Evolutionary conservation across 148 eudicot genomes (phyloP).

Genomic region (Diospyros kaki): DNA sequence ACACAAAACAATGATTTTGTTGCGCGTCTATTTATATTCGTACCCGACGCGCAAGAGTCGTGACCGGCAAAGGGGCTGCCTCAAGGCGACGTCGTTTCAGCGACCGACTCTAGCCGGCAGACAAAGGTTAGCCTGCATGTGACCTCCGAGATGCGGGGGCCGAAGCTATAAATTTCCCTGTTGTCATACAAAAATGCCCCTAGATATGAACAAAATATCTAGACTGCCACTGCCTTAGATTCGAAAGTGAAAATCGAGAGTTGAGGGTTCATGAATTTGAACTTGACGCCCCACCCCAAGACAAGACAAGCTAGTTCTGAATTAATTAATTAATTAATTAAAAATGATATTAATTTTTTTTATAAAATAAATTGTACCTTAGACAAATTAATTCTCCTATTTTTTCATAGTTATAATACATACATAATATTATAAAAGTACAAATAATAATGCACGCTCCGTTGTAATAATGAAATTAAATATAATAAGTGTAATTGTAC

Average conservation of each 20-base stretch:
- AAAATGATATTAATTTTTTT: no score
- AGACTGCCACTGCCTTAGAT: neutral
- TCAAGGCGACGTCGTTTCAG: slow-evolving; percentile 14
- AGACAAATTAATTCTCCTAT: no score
- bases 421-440: no score
- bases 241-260: neutral
- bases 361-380: no score
- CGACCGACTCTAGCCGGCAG: slow-evolving; percentile 18
- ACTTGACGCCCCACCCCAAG: slow-evolving; percentile 10
- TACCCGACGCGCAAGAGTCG: neutral
- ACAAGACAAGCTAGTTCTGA: neutral
- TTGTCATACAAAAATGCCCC: neutral
- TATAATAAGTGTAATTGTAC: no score
- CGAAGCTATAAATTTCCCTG: neutral
- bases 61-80: slow-evolving; percentile 14
- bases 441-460: no score
- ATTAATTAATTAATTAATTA: no score
- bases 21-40: no score
- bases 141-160: neutral
- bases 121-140: slow-evolving; percentile 4
- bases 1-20: neutral
- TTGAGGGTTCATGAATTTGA: slow-evolving; percentile 2
- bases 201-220: neutral
- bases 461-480: no score
- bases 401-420: no score